phyloP scores from a whole-genome alignment of 2,329 filamentous ascomycete genomes.

The Mariannaea elegans region DNA sequence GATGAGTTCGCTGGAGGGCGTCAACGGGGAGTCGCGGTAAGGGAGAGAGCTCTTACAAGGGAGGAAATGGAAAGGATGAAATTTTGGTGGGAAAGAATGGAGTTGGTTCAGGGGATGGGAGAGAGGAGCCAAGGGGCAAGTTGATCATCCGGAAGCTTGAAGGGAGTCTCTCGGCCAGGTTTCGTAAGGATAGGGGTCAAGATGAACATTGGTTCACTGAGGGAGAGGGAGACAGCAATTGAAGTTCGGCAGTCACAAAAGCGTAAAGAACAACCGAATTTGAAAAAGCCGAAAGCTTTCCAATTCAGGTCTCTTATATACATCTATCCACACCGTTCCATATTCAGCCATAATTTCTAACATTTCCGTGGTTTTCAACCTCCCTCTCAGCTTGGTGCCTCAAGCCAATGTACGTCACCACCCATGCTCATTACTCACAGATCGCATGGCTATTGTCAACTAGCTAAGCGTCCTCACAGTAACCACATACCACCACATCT shows the following conservation, averaged over 20 bases:
- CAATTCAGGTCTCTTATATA: conserved; percentile 36
- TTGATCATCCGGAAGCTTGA: not conserved
- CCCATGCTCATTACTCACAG: conserved; percentile 19
- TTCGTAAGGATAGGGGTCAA: too few relatives aligned
- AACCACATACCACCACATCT: conserved; percentile 8
- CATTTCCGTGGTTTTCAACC: conserved; percentile 1
- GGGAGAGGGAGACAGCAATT: not conserved
- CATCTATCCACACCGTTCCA: conserved; percentile 32
- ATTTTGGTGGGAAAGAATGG: conserved; percentile 69
- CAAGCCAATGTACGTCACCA: conserved; percentile 2
- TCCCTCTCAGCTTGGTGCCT: not conserved
- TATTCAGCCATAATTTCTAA: conserved; percentile 28
- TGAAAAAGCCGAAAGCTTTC: conserved; percentile 24
- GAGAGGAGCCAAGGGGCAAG: not conserved
- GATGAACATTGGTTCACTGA: not conserved
- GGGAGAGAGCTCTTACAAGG: conserved; percentile 52
- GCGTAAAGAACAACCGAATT: not conserved
- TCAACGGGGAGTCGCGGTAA: conserved; percentile 53
- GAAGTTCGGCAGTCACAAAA: not conserved
- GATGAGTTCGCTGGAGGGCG: conserved; percentile 57
- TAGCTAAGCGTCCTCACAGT: conserved; percentile 11
- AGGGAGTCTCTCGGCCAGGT: too few relatives aligned
- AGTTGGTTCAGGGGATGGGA: conserved; percentile 41
- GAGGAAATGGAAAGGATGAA: conserved; percentile 59
- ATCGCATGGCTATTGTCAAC: not conserved